Evolutionary conservation across 768 basidiomycete genomes (phyloP), one percentile per base, ranked within the genome.

Genomic region (Strobilomyces confusus): DNA sequence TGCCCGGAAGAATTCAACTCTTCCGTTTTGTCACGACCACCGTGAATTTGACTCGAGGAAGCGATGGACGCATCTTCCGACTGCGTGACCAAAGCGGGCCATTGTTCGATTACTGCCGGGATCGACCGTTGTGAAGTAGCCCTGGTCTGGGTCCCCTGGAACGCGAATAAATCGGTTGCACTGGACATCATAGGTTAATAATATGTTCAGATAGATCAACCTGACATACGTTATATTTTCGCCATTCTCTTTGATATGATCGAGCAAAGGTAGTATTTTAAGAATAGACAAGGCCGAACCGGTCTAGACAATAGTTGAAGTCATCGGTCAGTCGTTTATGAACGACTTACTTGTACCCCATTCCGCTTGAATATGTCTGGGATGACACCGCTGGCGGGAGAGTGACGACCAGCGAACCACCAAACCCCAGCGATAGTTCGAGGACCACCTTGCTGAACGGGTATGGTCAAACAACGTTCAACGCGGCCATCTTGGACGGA

Each of bases 361-460:
- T 80, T 77, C 60, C 89, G 76, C 61, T 79, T 82, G 73, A 90
- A 86, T 55, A 92, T 86, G 65, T 91, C 89, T 5, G 89, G 87
- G 55, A 87, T 83, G 11, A 76, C 68, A 42, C 72, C 71, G 19
- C 58, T 69, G 32, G 66, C 60, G 15, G 63, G 63, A 25, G 69
- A 57, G 49, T 73, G 78, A 58, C 78, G 74, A 44, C 83, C 75
- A 49, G 69, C 68, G 63, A 87, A 83, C 90, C 91, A 92, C 86
- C 87, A 89, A 26, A 87, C 69, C n/a, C 77, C 78, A 15, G 73
- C 70, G 19, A 89, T 62, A 67, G 48, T 60, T 55, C 25, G 61
- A 22, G 54, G 29, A 45, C 52, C 20, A 53, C 32, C 47, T 25
- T 51, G 47, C 19, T 57, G 53, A 15, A 55, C 44, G 36, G 65